These are phyloP conservation scores for Leucoagaricus sp. DNA, from an alignment of 1,284 basidiomycete genomes.

Conservation along the genomic window DNA sequence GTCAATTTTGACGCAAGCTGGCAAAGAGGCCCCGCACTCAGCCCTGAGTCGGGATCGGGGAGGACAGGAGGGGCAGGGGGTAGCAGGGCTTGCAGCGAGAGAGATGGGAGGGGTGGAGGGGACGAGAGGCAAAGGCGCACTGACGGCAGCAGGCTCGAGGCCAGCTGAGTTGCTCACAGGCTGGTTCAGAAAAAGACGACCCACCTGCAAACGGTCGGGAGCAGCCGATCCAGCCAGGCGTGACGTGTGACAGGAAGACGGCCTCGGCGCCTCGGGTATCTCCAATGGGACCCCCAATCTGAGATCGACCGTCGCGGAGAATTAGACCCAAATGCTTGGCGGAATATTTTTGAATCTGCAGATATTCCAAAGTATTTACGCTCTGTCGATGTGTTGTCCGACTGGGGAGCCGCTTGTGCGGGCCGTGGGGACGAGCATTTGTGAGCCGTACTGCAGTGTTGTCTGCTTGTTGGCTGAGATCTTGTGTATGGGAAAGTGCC, in stretches of 20 bases:
- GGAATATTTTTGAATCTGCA: conserved; percentile 14
- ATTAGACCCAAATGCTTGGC: conserved; percentile 15
- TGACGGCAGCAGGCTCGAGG: conserved; percentile 15
- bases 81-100: too few relatives aligned
- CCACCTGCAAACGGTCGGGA: conserved; percentile 9
- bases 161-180: conserved; percentile 12
- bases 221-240: conserved; percentile 12
- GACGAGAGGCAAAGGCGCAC: not conserved
- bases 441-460: not conserved
- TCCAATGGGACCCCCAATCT: conserved; percentile 14
- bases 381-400: not conserved
- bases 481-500: conserved; percentile 2
- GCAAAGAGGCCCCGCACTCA: conserved; percentile 18
- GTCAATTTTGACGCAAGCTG: conserved; percentile 18
- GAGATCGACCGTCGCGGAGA: conserved; percentile 14
- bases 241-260: conserved; percentile 18
- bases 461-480: not conserved
- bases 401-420: not conserved
- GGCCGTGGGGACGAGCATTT: not conserved
- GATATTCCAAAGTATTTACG: conserved; percentile 13
- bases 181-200: conserved; percentile 13
- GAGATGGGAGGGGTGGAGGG: not conserved
- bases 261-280: conserved; percentile 42
- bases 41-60: conserved; percentile 17
- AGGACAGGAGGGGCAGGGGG: not conserved